phyloP scores from a whole-genome alignment of 1,284 basidiomycete genomes.

The Malassezia japonica region DNA sequence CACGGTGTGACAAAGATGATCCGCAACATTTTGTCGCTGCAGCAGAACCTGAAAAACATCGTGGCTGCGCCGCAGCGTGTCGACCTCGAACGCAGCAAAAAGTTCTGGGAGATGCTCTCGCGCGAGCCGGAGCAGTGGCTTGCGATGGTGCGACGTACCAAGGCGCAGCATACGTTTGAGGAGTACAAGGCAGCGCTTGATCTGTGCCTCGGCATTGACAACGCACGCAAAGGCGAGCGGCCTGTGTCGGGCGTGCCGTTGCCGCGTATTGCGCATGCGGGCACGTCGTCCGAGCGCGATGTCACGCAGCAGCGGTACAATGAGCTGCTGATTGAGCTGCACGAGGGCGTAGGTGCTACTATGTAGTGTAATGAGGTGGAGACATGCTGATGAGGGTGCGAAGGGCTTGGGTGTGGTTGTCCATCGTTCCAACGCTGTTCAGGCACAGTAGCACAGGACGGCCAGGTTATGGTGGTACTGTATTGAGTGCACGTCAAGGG shows the following conservation, averaged over 20 bases:
- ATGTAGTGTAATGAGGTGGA: background rate
- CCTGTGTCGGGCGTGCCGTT: background rate
- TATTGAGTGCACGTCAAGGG: too few relatives aligned
- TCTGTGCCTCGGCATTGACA: slow-evolving; percentile 36
- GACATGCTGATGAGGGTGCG: too few relatives aligned
- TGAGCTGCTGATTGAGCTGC: slow-evolving; percentile 29
- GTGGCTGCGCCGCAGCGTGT: slow-evolving; percentile 52
- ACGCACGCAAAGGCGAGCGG: background rate
- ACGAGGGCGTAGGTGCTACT: slow-evolving; percentile 22
- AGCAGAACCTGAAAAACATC: slow-evolving; percentile 70
- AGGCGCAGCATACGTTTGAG: slow-evolving; percentile 18
- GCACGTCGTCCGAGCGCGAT: background rate
- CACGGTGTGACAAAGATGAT: slow-evolving; percentile 79
- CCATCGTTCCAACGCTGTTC: too few relatives aligned
- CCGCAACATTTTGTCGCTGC: slow-evolving; percentile 80
- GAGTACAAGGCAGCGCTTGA: slow-evolving; percentile 30
- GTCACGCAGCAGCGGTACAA: slow-evolving; percentile 1
- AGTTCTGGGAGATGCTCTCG: slow-evolving; percentile 59
- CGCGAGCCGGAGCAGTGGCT: slow-evolving; percentile 15
- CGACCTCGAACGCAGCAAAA: slow-evolving; percentile 65
- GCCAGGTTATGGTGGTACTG: too few relatives aligned
- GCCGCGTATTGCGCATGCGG: slow-evolving; percentile 3
- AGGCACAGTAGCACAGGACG: too few relatives aligned
- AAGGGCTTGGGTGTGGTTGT: too few relatives aligned
- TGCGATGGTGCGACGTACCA: background rate